Percentiles rank a stretch among this genome's conserved stretches.
Conservation (phyloP, 768 basidiomycete genomes). For the Boletus rubroflammeus region DNA sequence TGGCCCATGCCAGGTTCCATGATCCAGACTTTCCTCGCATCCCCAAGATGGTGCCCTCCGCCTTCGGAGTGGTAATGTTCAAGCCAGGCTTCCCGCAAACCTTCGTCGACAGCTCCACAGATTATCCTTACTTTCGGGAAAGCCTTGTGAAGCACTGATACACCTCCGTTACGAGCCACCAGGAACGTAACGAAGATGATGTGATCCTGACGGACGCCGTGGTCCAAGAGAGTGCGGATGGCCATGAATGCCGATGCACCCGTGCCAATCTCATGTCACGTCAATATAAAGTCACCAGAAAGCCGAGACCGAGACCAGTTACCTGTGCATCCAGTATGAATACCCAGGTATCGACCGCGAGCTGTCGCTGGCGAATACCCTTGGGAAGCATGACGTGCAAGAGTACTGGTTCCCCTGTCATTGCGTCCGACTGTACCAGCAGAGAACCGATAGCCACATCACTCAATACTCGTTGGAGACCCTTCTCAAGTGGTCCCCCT, state of each 20-base stretch:
- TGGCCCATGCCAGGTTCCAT: conserved; percentile 89
- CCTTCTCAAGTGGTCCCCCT: conserved; percentile 87
- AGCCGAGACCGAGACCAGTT: conserved; percentile 1
- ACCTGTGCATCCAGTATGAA: conserved; percentile 90
- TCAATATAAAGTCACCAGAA: not conserved
- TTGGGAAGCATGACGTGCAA: conserved; percentile 78
- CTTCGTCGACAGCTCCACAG: conserved; percentile 78
- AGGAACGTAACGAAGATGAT: conserved; percentile 91
- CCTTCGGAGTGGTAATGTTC: conserved; percentile 51
- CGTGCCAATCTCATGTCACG: conserved; percentile 73
- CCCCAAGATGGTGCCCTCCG: conserved; percentile 37
- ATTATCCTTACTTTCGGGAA: conserved; percentile 87
- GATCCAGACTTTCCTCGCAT: conserved; percentile 70
- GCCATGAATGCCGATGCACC: conserved; percentile 95
- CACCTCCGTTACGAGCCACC: conserved; percentile 76
- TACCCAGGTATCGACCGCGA: conserved; percentile 71
- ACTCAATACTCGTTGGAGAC: conserved; percentile 83
- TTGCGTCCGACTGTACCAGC: conserved; percentile 83
- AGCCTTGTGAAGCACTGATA: conserved; percentile 71
- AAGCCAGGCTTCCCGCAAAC: conserved; percentile 72
- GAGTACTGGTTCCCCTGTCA: conserved; percentile 83
- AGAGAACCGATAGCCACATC: conserved; percentile 86
- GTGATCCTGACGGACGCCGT: conserved; percentile 78
- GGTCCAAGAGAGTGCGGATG: conserved; percentile 88
- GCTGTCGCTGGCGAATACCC: conserved; percentile 60